Conservation (phyloP, 805 yeast genomes). For the Ogataea methylovora region DNA sequence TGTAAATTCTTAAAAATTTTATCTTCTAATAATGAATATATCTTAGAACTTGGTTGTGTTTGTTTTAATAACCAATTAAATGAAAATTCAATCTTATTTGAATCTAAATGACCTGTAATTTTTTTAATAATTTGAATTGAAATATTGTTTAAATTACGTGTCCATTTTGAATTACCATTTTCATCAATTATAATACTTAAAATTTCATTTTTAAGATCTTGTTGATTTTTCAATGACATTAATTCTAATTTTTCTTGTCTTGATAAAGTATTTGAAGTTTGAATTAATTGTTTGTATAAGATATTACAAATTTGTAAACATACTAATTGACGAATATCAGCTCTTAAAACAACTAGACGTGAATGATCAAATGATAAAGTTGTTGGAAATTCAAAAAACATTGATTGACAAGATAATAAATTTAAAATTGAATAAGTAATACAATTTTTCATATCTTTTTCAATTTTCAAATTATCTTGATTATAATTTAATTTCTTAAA, state of each 20-base stretch:
- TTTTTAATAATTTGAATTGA: slow-evolving; percentile 51
- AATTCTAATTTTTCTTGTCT: slow-evolving; percentile 28
- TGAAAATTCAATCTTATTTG: slow-evolving; percentile 44
- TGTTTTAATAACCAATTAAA: slow-evolving; percentile 78
- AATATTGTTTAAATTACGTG: slow-evolving; percentile 67
- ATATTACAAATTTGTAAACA: slow-evolving; percentile 70
- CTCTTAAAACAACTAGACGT: slow-evolving; percentile 66
- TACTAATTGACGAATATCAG: slow-evolving; percentile 79
- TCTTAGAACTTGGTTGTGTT: slow-evolving; percentile 74
- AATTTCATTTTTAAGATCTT: slow-evolving; percentile 58
- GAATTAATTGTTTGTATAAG: slow-evolving; percentile 61
- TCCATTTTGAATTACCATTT: slow-evolving; percentile 86
- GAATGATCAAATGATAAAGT: slow-evolving; percentile 81
- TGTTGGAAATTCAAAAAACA: slow-evolving; percentile 78
- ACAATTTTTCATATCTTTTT: slow-evolving; percentile 2
- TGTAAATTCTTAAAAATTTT: slow-evolving; percentile 48
- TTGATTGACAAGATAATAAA: slow-evolving; percentile 67
- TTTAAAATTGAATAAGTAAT: slow-evolving; percentile 50
- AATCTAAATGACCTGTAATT: slow-evolving; percentile 17
- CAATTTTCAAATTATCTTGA: slow-evolving; percentile 7
- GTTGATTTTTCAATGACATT: slow-evolving; percentile 29
- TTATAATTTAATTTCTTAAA: slow-evolving; percentile 12
- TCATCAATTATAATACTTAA: slow-evolving; percentile 77
- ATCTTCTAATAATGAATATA: slow-evolving; percentile 69
- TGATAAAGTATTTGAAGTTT: slow-evolving; percentile 20